phyloP scores from a whole-genome alignment of 2,329 filamentous ascomycete species.

The Leptosphaerulina australis region DNA sequence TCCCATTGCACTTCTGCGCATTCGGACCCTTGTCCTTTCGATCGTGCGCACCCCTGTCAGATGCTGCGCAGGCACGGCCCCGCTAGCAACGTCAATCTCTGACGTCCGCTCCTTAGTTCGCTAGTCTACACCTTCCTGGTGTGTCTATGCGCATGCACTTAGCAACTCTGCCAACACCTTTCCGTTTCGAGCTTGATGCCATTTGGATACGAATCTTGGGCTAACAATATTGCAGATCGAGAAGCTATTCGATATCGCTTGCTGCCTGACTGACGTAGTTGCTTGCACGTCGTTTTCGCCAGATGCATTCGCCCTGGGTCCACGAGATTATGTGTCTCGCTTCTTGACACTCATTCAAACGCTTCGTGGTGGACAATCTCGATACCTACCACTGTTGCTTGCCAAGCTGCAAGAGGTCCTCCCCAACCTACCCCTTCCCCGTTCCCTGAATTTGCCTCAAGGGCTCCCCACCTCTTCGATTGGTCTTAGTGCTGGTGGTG shows the following conservation, averaged over 20 bases:
- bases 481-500: constrained; percentile 32
- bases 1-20: constrained; percentile 14
- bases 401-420: constrained; percentile 76
- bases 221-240: constrained; percentile 64
- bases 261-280: constrained; percentile 74
- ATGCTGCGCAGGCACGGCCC: constrained; percentile 29
- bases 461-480: constrained; percentile 36
- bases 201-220: constrained; percentile 20
- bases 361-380: constrained; percentile 75
- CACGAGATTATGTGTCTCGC: constrained; percentile 73
- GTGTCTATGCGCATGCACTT: constrained; percentile 23
- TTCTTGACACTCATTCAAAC: constrained; percentile 70
- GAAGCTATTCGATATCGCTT: constrained; percentile 79
- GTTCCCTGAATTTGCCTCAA: constrained; percentile 42
- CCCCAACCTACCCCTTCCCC: constrained; percentile 54
- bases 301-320: constrained; percentile 60
- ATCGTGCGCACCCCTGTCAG: constrained; percentile 31
- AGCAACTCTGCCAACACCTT: constrained; percentile 24
- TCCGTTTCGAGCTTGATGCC: constrained; percentile 21
- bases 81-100: constrained; percentile 40
- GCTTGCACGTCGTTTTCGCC: constrained; percentile 63
- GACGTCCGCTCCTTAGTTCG: constrained; percentile 30
- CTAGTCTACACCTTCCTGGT: constrained; percentile 20
- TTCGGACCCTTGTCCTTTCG: constrained; percentile 26
- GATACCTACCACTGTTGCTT: constrained; percentile 77